phyloP scores from a whole-genome alignment of 2,329 filamentous ascomycete species.

The Trichoderma sp. region DNA sequence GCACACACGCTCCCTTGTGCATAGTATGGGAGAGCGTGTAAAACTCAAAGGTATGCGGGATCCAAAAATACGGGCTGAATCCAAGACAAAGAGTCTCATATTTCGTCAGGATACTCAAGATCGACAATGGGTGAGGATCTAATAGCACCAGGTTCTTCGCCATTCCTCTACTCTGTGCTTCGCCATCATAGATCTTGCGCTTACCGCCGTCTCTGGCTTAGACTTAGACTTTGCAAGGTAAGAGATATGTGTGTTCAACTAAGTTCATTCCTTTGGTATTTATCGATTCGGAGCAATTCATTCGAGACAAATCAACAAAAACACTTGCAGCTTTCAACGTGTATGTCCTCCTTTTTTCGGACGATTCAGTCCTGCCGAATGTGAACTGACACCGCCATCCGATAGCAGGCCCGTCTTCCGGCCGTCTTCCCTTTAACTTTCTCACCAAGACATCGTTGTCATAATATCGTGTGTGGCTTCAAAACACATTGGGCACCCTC shows the following conservation, averaged over 20 bases:
- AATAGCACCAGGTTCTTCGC: not conserved
- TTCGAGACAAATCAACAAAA: not conserved
- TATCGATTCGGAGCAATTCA: not conserved
- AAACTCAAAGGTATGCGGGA: not conserved
- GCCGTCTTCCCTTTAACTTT: not conserved
- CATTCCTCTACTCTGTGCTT: not conserved
- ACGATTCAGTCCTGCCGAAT: not conserved
- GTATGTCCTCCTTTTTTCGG: not conserved
- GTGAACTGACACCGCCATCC: not conserved
- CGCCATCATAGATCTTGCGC: not conserved
- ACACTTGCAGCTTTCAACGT: not conserved
- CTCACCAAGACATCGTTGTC: not conserved
- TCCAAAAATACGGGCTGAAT: not conserved
- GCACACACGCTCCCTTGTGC: not conserved
- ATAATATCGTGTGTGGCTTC: not conserved
- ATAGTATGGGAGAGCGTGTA: not conserved
- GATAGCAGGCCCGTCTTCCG: not conserved
- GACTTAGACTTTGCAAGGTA: not conserved
- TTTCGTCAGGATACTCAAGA: not conserved
- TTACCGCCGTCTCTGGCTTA: not conserved
- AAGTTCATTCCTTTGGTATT: not conserved
- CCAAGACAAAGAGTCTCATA: not conserved
- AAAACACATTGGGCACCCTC: not conserved
- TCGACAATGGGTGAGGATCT: not conserved
- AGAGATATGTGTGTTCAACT: conserved; percentile 2